These are phyloP conservation scores for Ormosia semicastrata DNA, from an alignment of 306 rosid genomes.

Conservation along the genomic window DNA sequence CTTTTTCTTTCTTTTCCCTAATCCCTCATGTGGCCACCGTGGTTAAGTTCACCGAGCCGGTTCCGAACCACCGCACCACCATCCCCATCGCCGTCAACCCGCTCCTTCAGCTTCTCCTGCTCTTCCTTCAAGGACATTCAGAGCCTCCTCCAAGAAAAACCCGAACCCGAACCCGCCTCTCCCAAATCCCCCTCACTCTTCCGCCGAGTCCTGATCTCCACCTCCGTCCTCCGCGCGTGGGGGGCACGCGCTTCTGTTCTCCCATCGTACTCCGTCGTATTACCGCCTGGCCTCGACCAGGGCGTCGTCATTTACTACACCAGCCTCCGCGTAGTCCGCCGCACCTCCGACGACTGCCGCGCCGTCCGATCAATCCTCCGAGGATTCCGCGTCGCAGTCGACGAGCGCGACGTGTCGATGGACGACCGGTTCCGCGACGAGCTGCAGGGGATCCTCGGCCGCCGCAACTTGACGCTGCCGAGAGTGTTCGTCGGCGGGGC, in stretches of 20 bases:
- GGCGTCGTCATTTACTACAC: constrained; percentile 68
- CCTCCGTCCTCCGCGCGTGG: constrained; percentile 54
- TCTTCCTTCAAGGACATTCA: constrained; percentile 85
- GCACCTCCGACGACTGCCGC: constrained; percentile 76
- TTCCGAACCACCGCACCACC: constrained; percentile 33
- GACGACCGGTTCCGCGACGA: constrained; percentile 59
- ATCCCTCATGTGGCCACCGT: constrained; percentile 72
- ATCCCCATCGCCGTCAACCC: not conserved
- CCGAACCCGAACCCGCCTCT: constrained; percentile 29
- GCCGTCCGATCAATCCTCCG: constrained; percentile 65
- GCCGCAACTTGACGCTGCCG: constrained; percentile 44
- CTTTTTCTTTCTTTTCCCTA: not conserved
- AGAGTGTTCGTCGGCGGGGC: constrained; percentile 62
- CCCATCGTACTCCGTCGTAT: not conserved
- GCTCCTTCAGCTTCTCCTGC: constrained; percentile 43
- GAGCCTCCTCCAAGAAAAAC: constrained; percentile 44
- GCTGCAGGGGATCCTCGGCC: constrained; percentile 49
- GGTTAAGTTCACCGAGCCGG: constrained; percentile 65
- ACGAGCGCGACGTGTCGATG: constrained; percentile 86
- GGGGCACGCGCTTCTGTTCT: constrained; percentile 20
- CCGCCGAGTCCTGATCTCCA: constrained; percentile 61
- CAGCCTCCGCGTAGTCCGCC: constrained; percentile 83
- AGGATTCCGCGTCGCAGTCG: constrained; percentile 52
- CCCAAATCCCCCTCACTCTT: constrained; percentile 65
- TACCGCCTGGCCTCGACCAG: constrained; percentile 45